A percentile compares a stretch with the other conserved stretches of the same genome.
Evolutionary conservation across 768 basidiomycete genomes (phyloP).

Genomic region (Suillus brevipes): DNA sequence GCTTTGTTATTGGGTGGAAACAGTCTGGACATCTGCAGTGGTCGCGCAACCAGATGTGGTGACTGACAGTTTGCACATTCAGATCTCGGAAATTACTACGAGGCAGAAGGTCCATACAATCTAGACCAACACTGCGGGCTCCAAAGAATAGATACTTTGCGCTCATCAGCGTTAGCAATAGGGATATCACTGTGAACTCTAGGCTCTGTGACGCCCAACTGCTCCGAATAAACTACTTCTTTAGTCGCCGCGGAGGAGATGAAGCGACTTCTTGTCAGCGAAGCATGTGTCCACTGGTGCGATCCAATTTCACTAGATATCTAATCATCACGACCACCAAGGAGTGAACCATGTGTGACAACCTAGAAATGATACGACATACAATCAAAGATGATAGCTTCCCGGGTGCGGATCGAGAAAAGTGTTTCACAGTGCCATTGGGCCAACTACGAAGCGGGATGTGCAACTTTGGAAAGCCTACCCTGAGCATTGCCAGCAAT

Average conservation of each 20-base stretch:
- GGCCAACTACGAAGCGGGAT: not conserved
- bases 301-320: not conserved
- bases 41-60: conserved; percentile 89
- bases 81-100: not conserved
- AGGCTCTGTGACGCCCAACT: conserved; percentile 26
- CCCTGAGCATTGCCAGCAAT: not conserved
- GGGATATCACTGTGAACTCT: conserved; percentile 40
- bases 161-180: conserved; percentile 54
- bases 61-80: conserved; percentile 45
- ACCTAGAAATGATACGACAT: not conserved
- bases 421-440: not conserved
- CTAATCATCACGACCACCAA: not conserved
- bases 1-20: conserved; percentile 87
- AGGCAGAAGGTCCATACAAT: conserved; percentile 54
- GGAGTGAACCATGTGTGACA: not conserved
- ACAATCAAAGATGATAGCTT: not conserved
- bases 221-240: conserved; percentile 25
- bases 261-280: not conserved
- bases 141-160: conserved; percentile 72
- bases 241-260: conserved; percentile 3
- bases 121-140: conserved; percentile 68
- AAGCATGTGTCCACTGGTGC: not conserved
- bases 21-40: conserved; percentile 89
- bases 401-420: not conserved
- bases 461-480: not conserved